Evolutionary conservation across 371 early-diverging fungal species (phyloP).

Genomic region (Massospora cicadina): DNA sequence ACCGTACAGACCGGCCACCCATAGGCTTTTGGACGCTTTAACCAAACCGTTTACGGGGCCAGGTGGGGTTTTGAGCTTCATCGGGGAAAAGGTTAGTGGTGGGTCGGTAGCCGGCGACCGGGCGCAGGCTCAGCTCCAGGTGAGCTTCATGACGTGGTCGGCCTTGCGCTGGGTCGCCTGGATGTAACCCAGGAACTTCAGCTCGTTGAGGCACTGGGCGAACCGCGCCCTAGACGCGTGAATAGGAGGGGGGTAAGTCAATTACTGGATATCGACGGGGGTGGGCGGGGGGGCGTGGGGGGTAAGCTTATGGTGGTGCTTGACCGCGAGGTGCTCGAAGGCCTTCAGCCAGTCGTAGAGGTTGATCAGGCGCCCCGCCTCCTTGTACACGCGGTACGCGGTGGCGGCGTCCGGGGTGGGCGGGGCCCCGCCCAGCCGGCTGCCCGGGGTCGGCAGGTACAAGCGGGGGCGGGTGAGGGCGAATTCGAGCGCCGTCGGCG

Average conservation of each 20-base stretch:
- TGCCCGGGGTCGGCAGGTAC: slow-evolving; percentile 63
- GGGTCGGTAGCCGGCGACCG: no score
- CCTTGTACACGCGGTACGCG: slow-evolving; percentile 69
- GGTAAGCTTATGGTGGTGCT: slow-evolving; percentile 13
- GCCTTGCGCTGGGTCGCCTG: slow-evolving; percentile 74
- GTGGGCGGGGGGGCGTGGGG: slow-evolving; percentile 8
- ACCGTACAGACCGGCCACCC: no score
- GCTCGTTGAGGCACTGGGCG: slow-evolving; percentile 56
- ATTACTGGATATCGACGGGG: background rate
- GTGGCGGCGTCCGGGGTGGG: slow-evolving; percentile 69
- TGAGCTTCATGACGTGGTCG: slow-evolving; percentile 75
- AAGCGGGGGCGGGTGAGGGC: slow-evolving; percentile 54
- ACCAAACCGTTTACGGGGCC: no score
- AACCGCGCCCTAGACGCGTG: slow-evolving; percentile 51
- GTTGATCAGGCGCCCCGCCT: slow-evolving; percentile 84
- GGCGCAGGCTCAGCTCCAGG: slow-evolving; percentile 56
- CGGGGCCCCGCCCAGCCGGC: slow-evolving; percentile 20
- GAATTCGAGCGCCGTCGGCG: slow-evolving; percentile 61
- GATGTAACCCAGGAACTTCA: slow-evolving; percentile 77
- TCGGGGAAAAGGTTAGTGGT: no score
- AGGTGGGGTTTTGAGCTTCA: no score
- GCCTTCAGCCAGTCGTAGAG: slow-evolving; percentile 79
- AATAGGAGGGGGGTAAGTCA: background rate
- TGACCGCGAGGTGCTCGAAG: slow-evolving; percentile 46
- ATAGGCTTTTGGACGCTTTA: no score